Conservation (phyloP, 1,139 yeast genomes). For the Scheffersomyces titani region DNA sequence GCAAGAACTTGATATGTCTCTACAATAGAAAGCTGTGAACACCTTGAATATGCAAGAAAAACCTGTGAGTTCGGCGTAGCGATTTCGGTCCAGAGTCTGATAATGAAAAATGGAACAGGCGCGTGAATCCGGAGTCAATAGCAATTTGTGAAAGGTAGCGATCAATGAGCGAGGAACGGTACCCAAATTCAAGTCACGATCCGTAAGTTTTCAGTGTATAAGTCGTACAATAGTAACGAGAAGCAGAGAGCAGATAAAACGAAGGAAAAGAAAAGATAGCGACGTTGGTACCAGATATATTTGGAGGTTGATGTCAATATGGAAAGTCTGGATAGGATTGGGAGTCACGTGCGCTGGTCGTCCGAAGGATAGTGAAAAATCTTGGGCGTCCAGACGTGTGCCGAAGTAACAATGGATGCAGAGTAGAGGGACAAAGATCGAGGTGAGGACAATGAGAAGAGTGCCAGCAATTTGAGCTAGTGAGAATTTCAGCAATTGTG, state of each 20-base stretch:
- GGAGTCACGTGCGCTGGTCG: too few species aligned
- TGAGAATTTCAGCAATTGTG: not conserved
- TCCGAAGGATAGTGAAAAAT: not conserved
- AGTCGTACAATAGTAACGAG: not conserved
- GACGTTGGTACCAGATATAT: not conserved
- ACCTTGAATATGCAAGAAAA: too few species aligned
- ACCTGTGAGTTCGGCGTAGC: not conserved
- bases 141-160: not conserved
- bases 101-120: not conserved
- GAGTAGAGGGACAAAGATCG: not conserved
- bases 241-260: not conserved
- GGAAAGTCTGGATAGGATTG: too few species aligned
- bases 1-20: not conserved
- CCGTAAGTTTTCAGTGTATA: not conserved
- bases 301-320: not conserved
- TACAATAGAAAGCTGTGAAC: not conserved
- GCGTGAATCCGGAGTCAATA: not conserved
- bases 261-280: not conserved
- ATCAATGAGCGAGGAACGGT: not conserved
- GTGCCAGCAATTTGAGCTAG: not conserved
- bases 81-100: not conserved
- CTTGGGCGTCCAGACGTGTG: not conserved
- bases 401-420: not conserved
- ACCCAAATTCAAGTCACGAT: not conserved
- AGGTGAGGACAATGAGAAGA: not conserved